These are phyloP conservation scores for Leptodontidium sp. DNA, from an alignment of 2,329 filamentous ascomycete genomes.

Conservation along the genomic window DNA sequence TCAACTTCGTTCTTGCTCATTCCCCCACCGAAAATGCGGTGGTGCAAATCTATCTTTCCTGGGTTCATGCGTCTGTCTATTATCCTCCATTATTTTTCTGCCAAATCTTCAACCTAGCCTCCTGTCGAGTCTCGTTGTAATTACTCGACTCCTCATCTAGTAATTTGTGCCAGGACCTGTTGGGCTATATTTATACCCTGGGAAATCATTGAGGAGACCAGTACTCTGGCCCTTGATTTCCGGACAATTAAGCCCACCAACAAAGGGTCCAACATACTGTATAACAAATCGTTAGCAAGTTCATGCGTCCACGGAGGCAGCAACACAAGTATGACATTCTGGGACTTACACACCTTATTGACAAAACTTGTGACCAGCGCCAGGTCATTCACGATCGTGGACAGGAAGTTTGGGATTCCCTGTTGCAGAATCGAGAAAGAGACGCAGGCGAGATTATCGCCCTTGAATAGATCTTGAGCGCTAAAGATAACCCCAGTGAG, in stretches of 20 bases:
- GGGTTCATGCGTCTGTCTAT: too few species aligned
- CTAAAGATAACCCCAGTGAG: conserved; percentile 54
- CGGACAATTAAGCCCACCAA: conserved; percentile 19
- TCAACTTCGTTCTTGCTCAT: too few species aligned
- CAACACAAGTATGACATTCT: neutral
- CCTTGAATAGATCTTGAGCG: conserved; percentile 51
- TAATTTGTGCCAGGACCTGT: conserved; percentile 21
- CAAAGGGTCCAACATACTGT: conserved; percentile 18
- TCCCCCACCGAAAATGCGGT: too few species aligned
- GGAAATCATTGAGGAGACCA: conserved; percentile 18
- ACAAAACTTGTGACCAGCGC: neutral
- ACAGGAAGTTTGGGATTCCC: neutral
- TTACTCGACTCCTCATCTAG: neutral
- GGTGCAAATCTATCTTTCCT: too few species aligned
- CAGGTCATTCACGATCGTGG: neutral
- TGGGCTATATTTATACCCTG: conserved; percentile 19
- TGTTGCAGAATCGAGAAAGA: neutral
- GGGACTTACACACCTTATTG: neutral
- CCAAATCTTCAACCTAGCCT: too few species aligned
- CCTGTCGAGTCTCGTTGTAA: too few species aligned
- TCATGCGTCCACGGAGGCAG: neutral
- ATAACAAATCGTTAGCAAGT: conserved; percentile 36
- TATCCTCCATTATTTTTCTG: too few species aligned
- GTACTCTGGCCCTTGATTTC: conserved; percentile 15
- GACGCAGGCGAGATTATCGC: conserved; percentile 39